Evolutionary conservation across 1,139 yeast genomes (phyloP), one percentile per base, ranked within the genome.

Genomic region (Yamadazyma friedrichii): DNA sequence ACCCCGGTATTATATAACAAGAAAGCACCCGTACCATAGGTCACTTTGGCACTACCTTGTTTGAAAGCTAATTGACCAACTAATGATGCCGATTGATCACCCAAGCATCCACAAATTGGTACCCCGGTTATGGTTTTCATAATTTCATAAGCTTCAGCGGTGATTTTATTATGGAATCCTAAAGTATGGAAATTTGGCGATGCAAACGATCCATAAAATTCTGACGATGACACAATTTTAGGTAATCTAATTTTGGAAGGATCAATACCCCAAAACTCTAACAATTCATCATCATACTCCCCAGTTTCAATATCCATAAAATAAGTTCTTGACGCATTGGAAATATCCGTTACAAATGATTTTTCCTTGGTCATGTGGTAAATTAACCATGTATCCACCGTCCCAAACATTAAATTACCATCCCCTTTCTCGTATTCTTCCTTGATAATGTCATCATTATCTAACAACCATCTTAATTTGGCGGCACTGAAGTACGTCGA

Each of bases 11-110:
- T 91, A 73, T 86, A 88, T 50, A 91, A 73, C 49, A 91, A 65
- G 75, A 91, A 91, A 62, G 96, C 88, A 49, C 98, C 98, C 2
- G 98, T 91, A 51, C 98, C 98, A 59, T 89, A 91, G n/a, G 98
- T 91, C 72, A 95, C 88, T 65, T 91, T 91, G 32, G 96, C 96
- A 40, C 85, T 80, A 42, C 97, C 97, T 26, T 81, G 76, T 50
- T 77, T 74, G 56, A 88, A 80, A 1, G 96, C 96, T 62, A 88
- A 66, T 64, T 91, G 97, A 27, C 98, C 98, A 39, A 89, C 96
- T 47, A 91, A 67, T 4, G 97, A 94, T 3, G 97, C 91, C 44
- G 93, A 81, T 68, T 91, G 98, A 65, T 91, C 98, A 47, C 98
- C 98, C 25, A 91, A 72, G 64, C 96, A 88, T 31, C 97, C 97